Evolutionary conservation across 495 filamentous ascomycete species (phyloP).

Genomic region (Pyrenopolyporus hunteri): DNA sequence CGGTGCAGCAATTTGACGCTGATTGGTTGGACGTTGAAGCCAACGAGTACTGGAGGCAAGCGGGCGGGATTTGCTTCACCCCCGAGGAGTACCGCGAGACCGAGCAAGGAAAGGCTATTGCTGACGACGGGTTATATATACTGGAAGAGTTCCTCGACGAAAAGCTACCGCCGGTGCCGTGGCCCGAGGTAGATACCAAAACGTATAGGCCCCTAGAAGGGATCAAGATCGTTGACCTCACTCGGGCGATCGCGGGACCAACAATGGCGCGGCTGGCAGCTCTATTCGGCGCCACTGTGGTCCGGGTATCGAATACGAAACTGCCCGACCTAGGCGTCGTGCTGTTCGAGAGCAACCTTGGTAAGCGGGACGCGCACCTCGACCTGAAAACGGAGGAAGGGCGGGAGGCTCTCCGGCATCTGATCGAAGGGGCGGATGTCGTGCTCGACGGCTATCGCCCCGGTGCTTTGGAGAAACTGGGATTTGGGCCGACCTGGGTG

Average conservation of each 20-base stretch:
- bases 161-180: slow-evolving; percentile 45
- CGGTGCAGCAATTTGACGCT: slow-evolving; percentile 42
- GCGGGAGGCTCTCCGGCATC: slow-evolving; percentile 46
- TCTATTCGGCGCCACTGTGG: slow-evolving; percentile 65
- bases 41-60: slow-evolving; percentile 57
- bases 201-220: slow-evolving; percentile 58
- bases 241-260: slow-evolving; percentile 66
- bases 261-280: slow-evolving; percentile 60
- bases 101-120: slow-evolving; percentile 59
- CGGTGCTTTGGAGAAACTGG: slow-evolving; percentile 56
- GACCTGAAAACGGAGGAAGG: slow-evolving; percentile 56
- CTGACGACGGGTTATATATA: slow-evolving; percentile 56
- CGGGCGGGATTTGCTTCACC: slow-evolving; percentile 57
- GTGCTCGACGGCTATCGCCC: slow-evolving; percentile 65
- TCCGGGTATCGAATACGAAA: slow-evolving; percentile 62
- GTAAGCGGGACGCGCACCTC: slow-evolving; percentile 61
- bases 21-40: slow-evolving; percentile 52
- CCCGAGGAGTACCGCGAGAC: slow-evolving; percentile 53
- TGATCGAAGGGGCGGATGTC: slow-evolving; percentile 61
- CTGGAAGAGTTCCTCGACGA: slow-evolving; percentile 43
- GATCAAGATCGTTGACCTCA: slow-evolving; percentile 65
- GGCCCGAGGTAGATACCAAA: slow-evolving; percentile 44
- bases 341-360: slow-evolving; percentile 60
- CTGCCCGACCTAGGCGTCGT: slow-evolving; percentile 56
- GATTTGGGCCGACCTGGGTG: slow-evolving; percentile 57